These are phyloP conservation scores for Termitomyces sp. DNA, from an alignment of 768 basidiomycete species.

Conservation along the genomic window DNA sequence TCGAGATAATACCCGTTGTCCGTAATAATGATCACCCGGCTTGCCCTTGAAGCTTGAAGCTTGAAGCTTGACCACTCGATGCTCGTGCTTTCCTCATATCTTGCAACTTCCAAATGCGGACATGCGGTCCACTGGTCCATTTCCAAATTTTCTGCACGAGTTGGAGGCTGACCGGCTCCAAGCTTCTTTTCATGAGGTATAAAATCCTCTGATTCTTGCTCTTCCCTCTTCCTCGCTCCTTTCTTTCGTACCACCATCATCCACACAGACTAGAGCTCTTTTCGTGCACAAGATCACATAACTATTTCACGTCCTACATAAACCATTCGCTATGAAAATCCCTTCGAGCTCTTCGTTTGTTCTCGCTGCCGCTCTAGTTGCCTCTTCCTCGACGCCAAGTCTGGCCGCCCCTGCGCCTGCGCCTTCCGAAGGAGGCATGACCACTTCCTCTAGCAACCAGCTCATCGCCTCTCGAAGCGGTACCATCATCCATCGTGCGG, in stretches of 20 bases:
- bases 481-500: slow-evolving; percentile 8
- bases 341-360: slow-evolving; percentile 44
- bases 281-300: slow-evolving; percentile 5
- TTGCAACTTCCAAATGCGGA: slow-evolving; percentile 8
- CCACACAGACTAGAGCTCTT: slow-evolving; percentile 8
- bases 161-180: background rate
- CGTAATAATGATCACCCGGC: too few relatives aligned
- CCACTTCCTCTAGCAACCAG: slow-evolving; percentile 21
- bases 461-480: slow-evolving; percentile 12
- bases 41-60: too few relatives aligned
- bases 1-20: background rate
- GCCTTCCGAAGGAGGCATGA: slow-evolving; percentile 20
- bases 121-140: background rate
- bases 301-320: background rate
- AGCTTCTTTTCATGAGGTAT: slow-evolving; percentile 2
- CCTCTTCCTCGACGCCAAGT: slow-evolving; percentile 44
- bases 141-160: background rate
- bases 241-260: slow-evolving; percentile 12
- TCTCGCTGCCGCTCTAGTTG: slow-evolving; percentile 43
- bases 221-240: slow-evolving; percentile 8
- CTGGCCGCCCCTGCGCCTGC: slow-evolving; percentile 42
- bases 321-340: slow-evolving; percentile 35
- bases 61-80: background rate
- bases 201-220: background rate
- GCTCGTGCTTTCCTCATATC: background rate